These are phyloP conservation scores for Phlegmacium glaucopus DNA, from an alignment of 768 basidiomycete species.

Conservation along the genomic window DNA sequence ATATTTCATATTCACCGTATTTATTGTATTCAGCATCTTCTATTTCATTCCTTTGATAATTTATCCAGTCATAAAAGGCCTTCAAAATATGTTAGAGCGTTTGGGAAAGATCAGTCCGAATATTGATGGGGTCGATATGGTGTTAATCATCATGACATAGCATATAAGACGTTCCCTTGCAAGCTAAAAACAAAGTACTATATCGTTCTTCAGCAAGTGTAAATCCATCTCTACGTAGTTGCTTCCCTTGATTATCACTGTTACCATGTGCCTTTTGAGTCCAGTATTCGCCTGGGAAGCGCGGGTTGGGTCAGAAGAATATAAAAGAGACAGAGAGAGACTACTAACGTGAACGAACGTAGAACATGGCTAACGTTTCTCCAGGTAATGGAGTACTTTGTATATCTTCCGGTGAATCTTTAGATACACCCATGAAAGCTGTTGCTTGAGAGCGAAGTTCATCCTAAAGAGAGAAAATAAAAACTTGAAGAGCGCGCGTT, in stretches of 20 bases:
- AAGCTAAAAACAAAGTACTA: too few species aligned
- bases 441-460: conserved; percentile 33
- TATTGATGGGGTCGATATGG: too few species aligned
- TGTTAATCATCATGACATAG: too few species aligned
- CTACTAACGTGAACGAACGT: conserved; percentile 74
- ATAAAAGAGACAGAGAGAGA: not conserved
- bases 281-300: conserved; percentile 71
- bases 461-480: conserved; percentile 19
- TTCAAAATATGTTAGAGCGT: too few species aligned
- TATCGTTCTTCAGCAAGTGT: conserved; percentile 71
- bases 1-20: too few species aligned
- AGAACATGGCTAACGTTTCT: conserved; percentile 81
- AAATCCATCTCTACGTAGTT: conserved; percentile 76
- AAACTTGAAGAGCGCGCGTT: not conserved
- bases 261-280: conserved; percentile 60
- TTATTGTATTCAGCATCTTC: too few species aligned
- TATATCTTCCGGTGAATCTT: conserved; percentile 66
- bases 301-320: not conserved
- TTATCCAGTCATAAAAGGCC: too few species aligned
- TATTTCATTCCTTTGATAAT: too few species aligned
- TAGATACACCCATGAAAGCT: conserved; percentile 58
- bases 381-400: conserved; percentile 78
- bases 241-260: conserved; percentile 71
- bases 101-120: too few species aligned
- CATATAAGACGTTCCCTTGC: too few species aligned